Conservation (phyloP, 2,329 filamentous ascomycete species). For the Trichoderma hamatum region DNA sequence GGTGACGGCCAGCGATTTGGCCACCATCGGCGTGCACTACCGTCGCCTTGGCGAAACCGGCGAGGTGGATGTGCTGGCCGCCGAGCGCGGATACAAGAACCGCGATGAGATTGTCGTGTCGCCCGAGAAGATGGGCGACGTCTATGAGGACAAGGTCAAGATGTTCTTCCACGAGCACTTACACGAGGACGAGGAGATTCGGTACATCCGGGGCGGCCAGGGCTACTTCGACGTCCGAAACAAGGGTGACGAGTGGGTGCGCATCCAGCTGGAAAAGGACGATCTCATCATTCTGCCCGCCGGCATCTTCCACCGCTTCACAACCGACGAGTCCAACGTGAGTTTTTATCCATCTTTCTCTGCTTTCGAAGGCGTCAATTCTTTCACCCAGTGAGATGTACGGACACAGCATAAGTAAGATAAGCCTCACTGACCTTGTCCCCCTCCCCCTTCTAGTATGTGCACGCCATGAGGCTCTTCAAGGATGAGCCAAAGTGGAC, state of each 20-base stretch:
- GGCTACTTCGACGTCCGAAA: constrained; percentile 94
- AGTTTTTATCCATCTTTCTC: constrained; percentile 39
- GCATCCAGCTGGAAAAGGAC: constrained; percentile 79
- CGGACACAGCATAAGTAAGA: neutral
- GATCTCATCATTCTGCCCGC: constrained; percentile 93
- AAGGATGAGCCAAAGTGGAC: constrained; percentile 99
- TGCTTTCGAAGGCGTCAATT: too few relatives aligned
- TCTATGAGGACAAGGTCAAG: constrained; percentile 93
- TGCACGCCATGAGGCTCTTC: constrained; percentile 94
- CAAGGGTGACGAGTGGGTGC: constrained; percentile 83
- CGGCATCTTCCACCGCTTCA: constrained; percentile 97
- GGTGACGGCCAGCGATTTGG: constrained; percentile 67
- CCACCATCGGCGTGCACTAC: constrained; percentile 79
- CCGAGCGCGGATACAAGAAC: constrained; percentile 83
- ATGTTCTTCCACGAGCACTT: constrained; percentile 93
- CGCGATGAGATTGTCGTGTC: constrained; percentile 91
- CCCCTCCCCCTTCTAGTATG: constrained; percentile 64
- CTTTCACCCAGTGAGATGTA: too few relatives aligned
- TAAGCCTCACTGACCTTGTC: neutral
- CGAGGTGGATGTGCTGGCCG: constrained; percentile 74
- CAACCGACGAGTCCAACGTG: constrained; percentile 88
- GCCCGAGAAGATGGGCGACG: constrained; percentile 78
- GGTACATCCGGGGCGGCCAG: constrained; percentile 84
- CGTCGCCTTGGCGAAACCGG: constrained; percentile 65
- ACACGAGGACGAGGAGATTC: constrained; percentile 98